phyloP scores from a whole-genome alignment of 805 yeast genomes.

The Suhomyces xylopsoci region DNA sequence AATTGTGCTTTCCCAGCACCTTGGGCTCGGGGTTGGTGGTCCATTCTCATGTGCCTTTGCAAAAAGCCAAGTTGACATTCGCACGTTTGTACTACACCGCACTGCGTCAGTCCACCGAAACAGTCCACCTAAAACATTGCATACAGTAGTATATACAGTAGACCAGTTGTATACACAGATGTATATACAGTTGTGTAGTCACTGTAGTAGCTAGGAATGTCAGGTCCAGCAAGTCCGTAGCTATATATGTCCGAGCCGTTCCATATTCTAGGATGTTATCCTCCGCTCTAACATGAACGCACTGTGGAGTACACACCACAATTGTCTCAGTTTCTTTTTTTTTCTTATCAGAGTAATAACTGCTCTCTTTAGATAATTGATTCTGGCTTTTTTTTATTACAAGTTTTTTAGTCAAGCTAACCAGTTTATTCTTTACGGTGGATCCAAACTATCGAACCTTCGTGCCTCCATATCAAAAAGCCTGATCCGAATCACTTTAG shows the following conservation, averaged over 20 bases:
- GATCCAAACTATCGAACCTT: neutral
- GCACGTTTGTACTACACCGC: neutral
- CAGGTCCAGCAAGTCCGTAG: neutral
- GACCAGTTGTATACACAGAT: too few species aligned
- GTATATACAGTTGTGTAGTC: neutral
- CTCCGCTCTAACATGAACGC: neutral
- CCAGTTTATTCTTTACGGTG: neutral
- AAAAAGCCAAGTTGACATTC: neutral
- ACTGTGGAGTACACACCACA: slow-evolving; percentile 2
- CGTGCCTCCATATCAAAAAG: neutral
- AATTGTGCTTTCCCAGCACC: neutral
- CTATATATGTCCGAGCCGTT: neutral
- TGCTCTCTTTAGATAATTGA: neutral
- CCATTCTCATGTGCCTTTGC: neutral
- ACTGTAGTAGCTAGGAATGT: neutral
- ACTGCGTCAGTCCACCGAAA: neutral
- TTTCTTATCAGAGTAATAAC: slow-evolving; percentile 1
- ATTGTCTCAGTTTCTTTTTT: neutral
- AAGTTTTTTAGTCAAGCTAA: neutral
- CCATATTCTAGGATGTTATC: neutral
- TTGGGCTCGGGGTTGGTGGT: neutral
- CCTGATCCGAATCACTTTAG: neutral
- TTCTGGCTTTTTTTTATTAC: neutral
- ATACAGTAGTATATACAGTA: neutral
- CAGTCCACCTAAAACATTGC: neutral